Evolutionary conservation across 306 rosid species (phyloP), one percentile per base, ranked within the genome.

Genomic region (Glycine latifolia): DNA sequence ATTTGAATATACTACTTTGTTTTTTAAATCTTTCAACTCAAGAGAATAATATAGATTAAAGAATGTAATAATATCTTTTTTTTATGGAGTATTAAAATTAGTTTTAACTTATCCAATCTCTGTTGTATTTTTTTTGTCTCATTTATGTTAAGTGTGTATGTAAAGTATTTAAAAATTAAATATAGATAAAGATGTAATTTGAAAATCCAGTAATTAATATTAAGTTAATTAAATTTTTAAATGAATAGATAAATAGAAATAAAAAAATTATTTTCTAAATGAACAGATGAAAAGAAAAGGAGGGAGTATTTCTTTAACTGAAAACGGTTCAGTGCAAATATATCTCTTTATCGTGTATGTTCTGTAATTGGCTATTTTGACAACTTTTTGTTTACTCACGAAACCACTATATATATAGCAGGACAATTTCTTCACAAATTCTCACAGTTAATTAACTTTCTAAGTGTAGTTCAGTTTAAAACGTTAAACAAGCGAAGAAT

Each of bases 341-440:
- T 56, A 75, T 58, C 58, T 68, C 65, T 75, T 81, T 55, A 41
- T 26, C 49, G 71, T 44, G 60, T 26, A 26, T 26, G 1, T 68
- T 78, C 77, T 84, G 8, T 54, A n/a, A n/a, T 74, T 67, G 80
- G 76, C 41, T 79, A 50, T 47, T 9, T 47, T 47, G 52, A 9
- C 12, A 47, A 6, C 9, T 43, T 43, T 26, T 43, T 43, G 47
- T 43, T 43, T 43, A 43, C 2, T 7, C 47, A 43, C 9, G 47
- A 8, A 43, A 43, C 47, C 47, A 6, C 47, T 43, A 43, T 43
- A 43, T 6, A 43, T 26, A 26, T 9, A 68, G n/a, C 63, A 53
- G 61, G 58, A 56, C 71, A 77, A 71, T 70, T 76, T 77, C 66
- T 35, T 60, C 5, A 54, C 73, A 61, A 72, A 77, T 65, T 78